Evolutionary conservation across 2,329 filamentous ascomycete species (phyloP).

Genomic region (Colletotrichum graminicola): DNA sequence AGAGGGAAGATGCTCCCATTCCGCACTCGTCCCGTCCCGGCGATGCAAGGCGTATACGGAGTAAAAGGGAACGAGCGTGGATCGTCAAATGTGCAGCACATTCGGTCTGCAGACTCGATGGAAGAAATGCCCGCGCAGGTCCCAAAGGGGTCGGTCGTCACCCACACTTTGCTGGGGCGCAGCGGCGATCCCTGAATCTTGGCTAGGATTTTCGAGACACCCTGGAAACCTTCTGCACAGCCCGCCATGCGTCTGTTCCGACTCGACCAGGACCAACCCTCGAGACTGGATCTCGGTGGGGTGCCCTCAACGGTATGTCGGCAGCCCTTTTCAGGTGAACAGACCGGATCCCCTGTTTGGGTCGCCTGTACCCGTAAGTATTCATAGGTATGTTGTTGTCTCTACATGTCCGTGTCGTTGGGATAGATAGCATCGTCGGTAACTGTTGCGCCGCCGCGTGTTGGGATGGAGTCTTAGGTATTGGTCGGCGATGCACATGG

Average conservation of each 20-base stretch:
- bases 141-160: neutral
- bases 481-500: neutral
- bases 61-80: neutral
- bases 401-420: too few species aligned
- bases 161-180: conserved; percentile 3
- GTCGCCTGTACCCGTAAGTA: too few species aligned
- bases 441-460: too few species aligned
- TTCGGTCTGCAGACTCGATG: neutral
- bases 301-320: neutral
- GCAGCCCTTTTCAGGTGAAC: neutral
- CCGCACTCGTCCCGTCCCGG: neutral
- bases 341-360: too few species aligned
- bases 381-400: too few species aligned
- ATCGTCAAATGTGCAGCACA: conserved; percentile 4
- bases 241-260: conserved; percentile 2
- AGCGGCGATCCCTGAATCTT: conserved; percentile 3
- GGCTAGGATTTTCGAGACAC: neutral
- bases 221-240: conserved; percentile 2
- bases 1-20: neutral
- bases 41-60: neutral
- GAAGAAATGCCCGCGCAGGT: neutral
- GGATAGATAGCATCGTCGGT: neutral
- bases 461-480: too few species aligned
- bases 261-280: neutral
- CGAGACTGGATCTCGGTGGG: too few species aligned